Base-by-base conservation (phyloP, 805 yeast genomes). In the Kazachstania kunashirensis region DNA sequence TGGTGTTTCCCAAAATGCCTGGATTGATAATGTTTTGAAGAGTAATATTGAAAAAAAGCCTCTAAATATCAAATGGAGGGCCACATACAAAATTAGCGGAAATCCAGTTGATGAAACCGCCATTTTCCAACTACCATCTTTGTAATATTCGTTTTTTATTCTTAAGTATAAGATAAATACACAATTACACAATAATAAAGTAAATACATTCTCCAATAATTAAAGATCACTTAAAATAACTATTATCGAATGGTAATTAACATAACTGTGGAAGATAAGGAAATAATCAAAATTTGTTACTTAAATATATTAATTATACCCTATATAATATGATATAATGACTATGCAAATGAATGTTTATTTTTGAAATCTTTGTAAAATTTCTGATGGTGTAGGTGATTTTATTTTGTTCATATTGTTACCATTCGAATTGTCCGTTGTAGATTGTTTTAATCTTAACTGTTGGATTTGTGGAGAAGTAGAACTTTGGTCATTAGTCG, bases 41-140 rank as follows among this genome's bases (percentile, higher is more conserved):
- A 68, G 12, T 11, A 30, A 19, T 13, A 29, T 63, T 17, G 37
- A 53, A 4, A 26, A 42, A 5, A 56, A 59, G 11, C 61, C 65
- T n/a, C 57, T 80, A 46, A 83, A 81, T 57, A 66, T 84, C 40
- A 80, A 84, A 57, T 84, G 88, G 89, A 82, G 79, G 56, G 68
- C 72, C 17, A 71, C 71, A 39, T 84, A 73, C 53, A 47, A 50
- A 9, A 53, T 68, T 8, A 72, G 70, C 36, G 73, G 76, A n/a
- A 53, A 56, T 16, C 55, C 58, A 7, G 59, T 58, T 15, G 78
- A 71, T 46, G 81, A 76, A 45, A 68, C 76, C 8, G 84, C 85
- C 6, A 75, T 77, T 17, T 62, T 62, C 37, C 51, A 59, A 25
- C 52, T 65, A 36, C 67, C 67, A 29, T 45, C 14, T n/a, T 12